Base-by-base conservation (phyloP, 345 rosid genomes). In the Populus ilicifolia region DNA sequence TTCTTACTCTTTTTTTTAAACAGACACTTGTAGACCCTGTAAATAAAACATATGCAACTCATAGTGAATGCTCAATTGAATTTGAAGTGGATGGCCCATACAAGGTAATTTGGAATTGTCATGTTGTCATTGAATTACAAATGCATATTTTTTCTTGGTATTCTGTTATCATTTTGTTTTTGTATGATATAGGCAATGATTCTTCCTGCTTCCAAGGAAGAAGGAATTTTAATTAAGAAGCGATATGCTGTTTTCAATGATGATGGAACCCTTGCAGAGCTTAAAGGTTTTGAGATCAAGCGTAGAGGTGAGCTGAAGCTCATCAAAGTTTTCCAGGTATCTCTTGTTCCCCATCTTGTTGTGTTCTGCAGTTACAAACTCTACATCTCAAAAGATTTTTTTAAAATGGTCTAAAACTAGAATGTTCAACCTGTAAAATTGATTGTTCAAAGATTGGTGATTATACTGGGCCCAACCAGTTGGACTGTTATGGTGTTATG, bases 51-150 rank as follows among this genome's bases (percentile, higher is more conserved):
- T 95, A 95, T 80, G 78, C 84, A 77, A 89, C 91, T 41, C 94
- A 87, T 71, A 95, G 98, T 76, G 99, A 95, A 87, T 95, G 99
- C 87, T 95, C 99, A 69, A 95, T 95, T 85, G 98, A 95, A 83
- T 95, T 95, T 85, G 99, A 95, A 89, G 99, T 95, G 81, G 99
- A 95, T 89, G 99, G 99, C 79, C 99, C 98, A 46, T 95, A 95
- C 90, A 95, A 95, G 99, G 98, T 93, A 90, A 80, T 75, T 17
- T 65, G 29, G 33, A 70, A 75, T 39, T 54, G 5, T 48, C 18
- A 46, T 52, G 39, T 66, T 6, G 17, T 36, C 54, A 38, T 23
- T 72, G 61, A 61, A 76, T 77, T 73, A 72, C 61, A 75, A 33
- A 59, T 20, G 20, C 13, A 8, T 59, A 20, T 72, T 38, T 73